phyloP scores from a whole-genome alignment of 306 rosid genomes.

The Trichosanthes truncata region DNA sequence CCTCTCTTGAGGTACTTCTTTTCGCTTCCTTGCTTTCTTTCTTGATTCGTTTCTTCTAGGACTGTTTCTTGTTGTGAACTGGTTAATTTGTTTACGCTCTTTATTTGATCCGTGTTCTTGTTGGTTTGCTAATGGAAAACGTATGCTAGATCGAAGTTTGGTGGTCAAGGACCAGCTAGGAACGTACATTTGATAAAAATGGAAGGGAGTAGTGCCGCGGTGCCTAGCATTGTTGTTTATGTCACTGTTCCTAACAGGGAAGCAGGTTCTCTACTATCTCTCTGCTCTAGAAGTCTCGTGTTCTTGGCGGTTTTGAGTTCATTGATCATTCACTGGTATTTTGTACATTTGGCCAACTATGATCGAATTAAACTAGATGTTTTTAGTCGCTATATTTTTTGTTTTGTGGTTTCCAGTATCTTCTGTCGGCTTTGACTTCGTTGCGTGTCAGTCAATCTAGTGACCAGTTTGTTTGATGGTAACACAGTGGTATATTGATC shows the following conservation, averaged over 20 bases:
- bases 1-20: constrained; percentile 33
- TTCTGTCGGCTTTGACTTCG: neutral
- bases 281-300: neutral
- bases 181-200: constrained; percentile 26
- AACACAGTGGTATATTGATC: neutral
- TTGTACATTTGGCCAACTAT: neutral
- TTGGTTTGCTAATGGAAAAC: neutral
- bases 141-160: constrained; percentile 46
- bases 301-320: neutral
- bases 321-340: neutral
- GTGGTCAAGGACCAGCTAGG: constrained; percentile 23
- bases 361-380: neutral
- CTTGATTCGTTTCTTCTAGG: neutral
- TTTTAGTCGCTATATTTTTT: neutral
- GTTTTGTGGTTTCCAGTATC: neutral
- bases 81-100: neutral
- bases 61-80: neutral
- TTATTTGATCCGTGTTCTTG: neutral
- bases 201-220: constrained; percentile 57
- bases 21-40: neutral
- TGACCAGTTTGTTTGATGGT: neutral
- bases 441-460: neutral
- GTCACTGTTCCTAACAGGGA: constrained; percentile 93
- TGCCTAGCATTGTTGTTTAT: constrained; percentile 85
- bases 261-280: constrained; percentile 36